Percentiles rank a stretch among this genome's conserved stretches.
These are phyloP conservation scores for Rhytidiadelphus loreus DNA, from an alignment of 225 moss, liverwort and hornwort genomes.

Conservation along the genomic window DNA sequence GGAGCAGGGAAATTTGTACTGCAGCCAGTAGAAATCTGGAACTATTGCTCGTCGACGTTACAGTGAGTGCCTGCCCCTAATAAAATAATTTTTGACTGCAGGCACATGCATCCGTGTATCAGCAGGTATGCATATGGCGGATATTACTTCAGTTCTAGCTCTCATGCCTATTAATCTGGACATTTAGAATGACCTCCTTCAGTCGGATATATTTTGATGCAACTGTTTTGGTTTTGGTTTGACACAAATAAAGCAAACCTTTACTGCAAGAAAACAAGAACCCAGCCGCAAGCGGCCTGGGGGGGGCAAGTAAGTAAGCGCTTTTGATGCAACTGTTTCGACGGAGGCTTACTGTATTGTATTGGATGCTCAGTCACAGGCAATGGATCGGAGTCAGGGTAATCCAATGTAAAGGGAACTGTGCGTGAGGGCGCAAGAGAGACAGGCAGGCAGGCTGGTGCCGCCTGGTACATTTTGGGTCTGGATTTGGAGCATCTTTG, in stretches of 20 bases:
- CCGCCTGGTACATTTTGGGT: too few species aligned
- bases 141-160: not conserved
- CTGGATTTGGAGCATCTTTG: not conserved
- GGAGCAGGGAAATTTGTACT: not conserved
- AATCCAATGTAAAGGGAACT: not conserved
- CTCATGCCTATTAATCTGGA: not conserved
- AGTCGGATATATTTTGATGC: not conserved
- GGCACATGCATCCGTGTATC: not conserved
- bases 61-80: not conserved
- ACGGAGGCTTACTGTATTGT: not conserved
- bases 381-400: not conserved
- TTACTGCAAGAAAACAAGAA: too few species aligned
- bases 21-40: not conserved
- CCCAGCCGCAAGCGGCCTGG: too few species aligned
- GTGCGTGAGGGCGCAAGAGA: not conserved
- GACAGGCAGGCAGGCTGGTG: not conserved
- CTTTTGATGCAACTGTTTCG: not conserved
- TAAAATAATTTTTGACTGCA: not conserved
- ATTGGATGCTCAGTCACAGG: not conserved
- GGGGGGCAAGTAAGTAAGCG: too few species aligned
- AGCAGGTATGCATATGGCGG: not conserved
- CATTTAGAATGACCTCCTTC: not conserved
- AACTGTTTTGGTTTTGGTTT: not conserved
- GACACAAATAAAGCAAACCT: too few species aligned
- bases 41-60: not conserved